phyloP scores from a whole-genome alignment of 495 filamentous ascomycete species.

The Penicillium psychrofluorescens region DNA sequence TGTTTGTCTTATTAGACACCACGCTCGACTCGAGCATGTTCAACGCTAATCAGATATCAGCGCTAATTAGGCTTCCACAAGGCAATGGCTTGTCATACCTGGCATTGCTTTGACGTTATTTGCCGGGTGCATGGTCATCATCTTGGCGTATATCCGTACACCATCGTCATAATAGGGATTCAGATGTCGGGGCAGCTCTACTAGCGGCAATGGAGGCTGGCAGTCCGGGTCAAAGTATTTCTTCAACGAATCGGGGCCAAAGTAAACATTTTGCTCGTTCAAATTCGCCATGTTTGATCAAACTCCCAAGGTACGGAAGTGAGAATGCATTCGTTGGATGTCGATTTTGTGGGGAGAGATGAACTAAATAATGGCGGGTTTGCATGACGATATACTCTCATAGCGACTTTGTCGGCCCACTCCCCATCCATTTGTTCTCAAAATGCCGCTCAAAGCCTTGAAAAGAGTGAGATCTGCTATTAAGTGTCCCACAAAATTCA shows the following conservation, averaged over 20 bases:
- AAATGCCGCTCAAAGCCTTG: background rate
- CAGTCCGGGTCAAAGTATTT: slow-evolving; percentile 53
- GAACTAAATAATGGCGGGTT: background rate
- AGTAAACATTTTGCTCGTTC: slow-evolving; percentile 49
- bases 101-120: slow-evolving; percentile 60
- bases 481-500: background rate
- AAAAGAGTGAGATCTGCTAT: slow-evolving; percentile 1
- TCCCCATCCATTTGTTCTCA: background rate
- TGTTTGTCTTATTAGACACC: slow-evolving; percentile 34
- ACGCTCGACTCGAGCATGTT: slow-evolving; percentile 46
- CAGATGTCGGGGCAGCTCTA: slow-evolving; percentile 49
- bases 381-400: slow-evolving; percentile 5
- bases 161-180: slow-evolving; percentile 52
- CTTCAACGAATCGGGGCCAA: slow-evolving; percentile 43
- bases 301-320: background rate
- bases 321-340: background rate
- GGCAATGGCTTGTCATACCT: slow-evolving; percentile 27
- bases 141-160: slow-evolving; percentile 56
- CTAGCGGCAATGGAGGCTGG: slow-evolving; percentile 49
- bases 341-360: background rate
- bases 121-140: slow-evolving; percentile 55
- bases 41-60: slow-evolving; percentile 30
- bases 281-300: slow-evolving; percentile 22
- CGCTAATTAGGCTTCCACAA: background rate
- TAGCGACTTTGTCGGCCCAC: background rate